Evolutionary conservation across 148 eudicot species (phyloP).

Genomic region (Silene uniflora): DNA sequence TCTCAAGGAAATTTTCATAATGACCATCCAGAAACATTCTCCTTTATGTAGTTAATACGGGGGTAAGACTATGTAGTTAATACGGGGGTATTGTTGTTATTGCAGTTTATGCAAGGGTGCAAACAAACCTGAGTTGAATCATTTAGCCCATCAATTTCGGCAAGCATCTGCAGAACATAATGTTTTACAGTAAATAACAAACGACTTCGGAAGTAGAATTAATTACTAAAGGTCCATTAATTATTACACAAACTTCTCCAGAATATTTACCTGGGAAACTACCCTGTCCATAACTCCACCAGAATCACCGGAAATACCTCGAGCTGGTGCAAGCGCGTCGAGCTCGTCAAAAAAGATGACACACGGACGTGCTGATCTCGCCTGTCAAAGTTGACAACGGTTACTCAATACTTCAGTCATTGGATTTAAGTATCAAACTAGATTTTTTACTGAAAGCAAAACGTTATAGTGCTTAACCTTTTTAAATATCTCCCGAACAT

Average conservation of each 20-base stretch:
- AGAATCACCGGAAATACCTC: constrained; percentile 99
- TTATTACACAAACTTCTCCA: constrained; percentile 4
- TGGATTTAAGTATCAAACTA: background rate
- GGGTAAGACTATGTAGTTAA: background rate
- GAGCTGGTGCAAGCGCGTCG: constrained; percentile 97
- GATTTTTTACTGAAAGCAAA: background rate
- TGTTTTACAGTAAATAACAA: constrained; percentile 3
- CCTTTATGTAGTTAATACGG: no score
- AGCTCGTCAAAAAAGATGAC: constrained; percentile 98
- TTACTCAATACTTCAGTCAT: constrained; percentile 11
- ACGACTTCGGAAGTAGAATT: background rate
- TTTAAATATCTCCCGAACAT: constrained; percentile 86
- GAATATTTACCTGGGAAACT: constrained; percentile 78
- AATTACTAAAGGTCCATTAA: background rate
- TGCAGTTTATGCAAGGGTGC: constrained; percentile 2
- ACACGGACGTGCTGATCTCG: constrained; percentile 96
- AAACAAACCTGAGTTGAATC: constrained; percentile 75
- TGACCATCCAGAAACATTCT: no score
- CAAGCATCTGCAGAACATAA: constrained; percentile 75
- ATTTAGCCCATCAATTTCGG: constrained; percentile 93
- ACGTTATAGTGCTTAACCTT: constrained; percentile 48
- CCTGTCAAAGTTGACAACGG: constrained; percentile 41
- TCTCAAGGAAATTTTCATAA: no score
- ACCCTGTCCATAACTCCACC: constrained; percentile 99
- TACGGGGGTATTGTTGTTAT: background rate